phyloP scores from a whole-genome alignment of 306 rosid species.

The Acacia confusa region DNA sequence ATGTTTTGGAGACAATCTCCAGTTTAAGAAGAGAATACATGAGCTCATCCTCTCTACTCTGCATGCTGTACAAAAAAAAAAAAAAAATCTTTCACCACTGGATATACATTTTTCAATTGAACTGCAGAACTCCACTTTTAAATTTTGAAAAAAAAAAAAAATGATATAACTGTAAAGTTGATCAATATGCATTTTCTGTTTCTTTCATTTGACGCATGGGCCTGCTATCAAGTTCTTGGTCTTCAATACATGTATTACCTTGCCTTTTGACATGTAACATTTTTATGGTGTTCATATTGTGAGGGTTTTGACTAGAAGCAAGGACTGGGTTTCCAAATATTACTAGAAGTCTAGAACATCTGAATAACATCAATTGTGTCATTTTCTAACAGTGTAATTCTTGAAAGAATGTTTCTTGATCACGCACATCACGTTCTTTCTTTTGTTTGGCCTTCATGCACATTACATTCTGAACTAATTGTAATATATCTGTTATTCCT shows the following conservation, averaged over 20 bases:
- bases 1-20: neutral
- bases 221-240: neutral
- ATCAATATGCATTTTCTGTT: neutral
- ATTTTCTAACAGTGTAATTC: neutral
- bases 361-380: neutral
- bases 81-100: neutral
- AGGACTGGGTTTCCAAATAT: neutral
- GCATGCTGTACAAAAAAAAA: neutral
- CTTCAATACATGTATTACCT: neutral
- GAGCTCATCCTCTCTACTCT: neutral
- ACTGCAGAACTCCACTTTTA: neutral
- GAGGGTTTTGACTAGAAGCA: neutral
- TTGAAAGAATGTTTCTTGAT: neutral
- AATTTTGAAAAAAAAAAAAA: neutral
- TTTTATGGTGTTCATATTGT: neutral
- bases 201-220: neutral
- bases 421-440: neutral
- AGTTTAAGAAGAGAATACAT: neutral
- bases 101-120: neutral
- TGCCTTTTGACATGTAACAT: neutral
- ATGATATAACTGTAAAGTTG: neutral
- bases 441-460: neutral
- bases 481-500: neutral
- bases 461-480: neutral
- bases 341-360: neutral